These are phyloP conservation scores for Zygotorulaspora mrakii DNA, from an alignment of 1,139 yeast species.

Conservation along the genomic window DNA sequence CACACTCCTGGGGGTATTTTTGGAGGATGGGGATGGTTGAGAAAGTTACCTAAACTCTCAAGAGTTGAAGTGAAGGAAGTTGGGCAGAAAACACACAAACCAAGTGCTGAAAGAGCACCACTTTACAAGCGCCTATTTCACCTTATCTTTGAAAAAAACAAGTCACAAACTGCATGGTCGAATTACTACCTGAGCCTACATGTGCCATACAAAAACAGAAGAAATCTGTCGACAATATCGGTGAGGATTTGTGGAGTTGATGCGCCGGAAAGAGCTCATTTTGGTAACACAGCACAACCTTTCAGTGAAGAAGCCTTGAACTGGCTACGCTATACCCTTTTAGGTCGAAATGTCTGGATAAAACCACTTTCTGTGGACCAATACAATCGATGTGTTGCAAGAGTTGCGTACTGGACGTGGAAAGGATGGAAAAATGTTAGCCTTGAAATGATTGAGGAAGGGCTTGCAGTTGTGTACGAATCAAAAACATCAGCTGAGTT, in stretches of 20 bases:
- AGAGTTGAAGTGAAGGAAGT: slow-evolving; percentile 8
- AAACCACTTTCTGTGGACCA: slow-evolving; percentile 83
- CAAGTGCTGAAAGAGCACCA: slow-evolving; percentile 3
- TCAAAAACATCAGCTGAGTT: slow-evolving; percentile 79
- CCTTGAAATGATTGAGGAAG: slow-evolving; percentile 77
- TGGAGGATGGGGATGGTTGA: slow-evolving; percentile 93
- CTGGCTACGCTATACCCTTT: slow-evolving; percentile 65
- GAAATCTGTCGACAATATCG: slow-evolving; percentile 44
- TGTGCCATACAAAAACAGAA: slow-evolving; percentile 46
- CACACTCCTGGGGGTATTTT: slow-evolving; percentile 90
- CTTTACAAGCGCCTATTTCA: slow-evolving; percentile 9
- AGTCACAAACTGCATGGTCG: slow-evolving; percentile 17
- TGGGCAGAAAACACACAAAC: not conserved
- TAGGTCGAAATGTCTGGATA: slow-evolving; percentile 65
- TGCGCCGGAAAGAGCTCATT: slow-evolving; percentile 95
- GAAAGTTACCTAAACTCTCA: slow-evolving; percentile 45
- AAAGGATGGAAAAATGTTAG: slow-evolving; percentile 76
- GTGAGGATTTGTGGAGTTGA: slow-evolving; percentile 91
- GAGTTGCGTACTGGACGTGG: slow-evolving; percentile 58
- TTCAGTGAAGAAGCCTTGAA: slow-evolving; percentile 75
- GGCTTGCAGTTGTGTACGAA: slow-evolving; percentile 86
- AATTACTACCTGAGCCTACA: slow-evolving; percentile 40
- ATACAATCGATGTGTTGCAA: slow-evolving; percentile 82
- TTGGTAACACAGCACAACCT: slow-evolving; percentile 92
- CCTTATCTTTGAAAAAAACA: slow-evolving; percentile 5